Evolutionary conservation across 139 green algal species (phyloP), one percentile per base, ranked within the genome.

Genomic region (Volvox reticuliferus): DNA sequence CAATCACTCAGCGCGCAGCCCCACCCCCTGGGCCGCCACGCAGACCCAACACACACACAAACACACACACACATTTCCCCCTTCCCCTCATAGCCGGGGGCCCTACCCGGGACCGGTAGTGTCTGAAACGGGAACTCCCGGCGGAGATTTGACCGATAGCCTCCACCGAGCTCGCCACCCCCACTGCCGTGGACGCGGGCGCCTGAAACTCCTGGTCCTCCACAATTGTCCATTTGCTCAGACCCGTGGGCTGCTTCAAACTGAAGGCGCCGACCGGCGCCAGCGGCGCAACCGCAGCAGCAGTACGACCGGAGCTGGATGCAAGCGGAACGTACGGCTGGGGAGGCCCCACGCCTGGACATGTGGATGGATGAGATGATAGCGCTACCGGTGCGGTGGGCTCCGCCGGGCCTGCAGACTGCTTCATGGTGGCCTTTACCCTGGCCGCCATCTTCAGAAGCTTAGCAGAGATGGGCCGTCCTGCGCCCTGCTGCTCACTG

Each of bases 181-280:
- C 13, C 50, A 83, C 6, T n/a, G 71, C 26, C 30, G 55, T 17
- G 44, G 44, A 9, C 12, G 30, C n/a, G 0, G 68, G 84, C 44
- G 71, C 50, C 50, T 76, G n/a, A 55, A 90, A 90, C 73, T 90
- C 86, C 50, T 83, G 73, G 12, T 90, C 86, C 86, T 90, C 86
- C 73, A 76, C 86, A 44, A 90, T 90, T 1, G 86, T 90, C 86
- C 20, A 35, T 55, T 75, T 75, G 86, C 50, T 83, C 1, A 90
- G 86, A 13, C 86, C 86, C 2, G 71, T 90, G 30, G 86, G 86
- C 69, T 90, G 86, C 86, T 90, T 90, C 24, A 90, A 75, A 32
- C 71, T 84, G 73, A 90, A 90, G 37, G 71, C 73, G 1, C 69
- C 69, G 9, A 33, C 1, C 9, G 67, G 83, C 63, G 83, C 65